Conservation (phyloP, 768 basidiomycete genomes). For the Pulveroboletus sp. region DNA sequence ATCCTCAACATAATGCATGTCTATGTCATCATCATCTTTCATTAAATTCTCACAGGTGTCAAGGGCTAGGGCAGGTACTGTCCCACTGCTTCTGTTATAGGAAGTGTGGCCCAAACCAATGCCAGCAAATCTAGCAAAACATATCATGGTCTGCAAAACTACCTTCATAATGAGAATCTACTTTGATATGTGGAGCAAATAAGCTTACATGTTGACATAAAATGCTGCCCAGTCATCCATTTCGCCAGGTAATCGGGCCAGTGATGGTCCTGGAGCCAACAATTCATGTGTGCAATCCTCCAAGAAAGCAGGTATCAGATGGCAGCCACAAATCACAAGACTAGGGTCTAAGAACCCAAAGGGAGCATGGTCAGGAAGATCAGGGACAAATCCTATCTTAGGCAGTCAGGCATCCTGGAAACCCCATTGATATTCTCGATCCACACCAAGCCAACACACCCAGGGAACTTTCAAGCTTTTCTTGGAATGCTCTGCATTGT, state of each 20-base stretch:
- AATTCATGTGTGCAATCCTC: neutral
- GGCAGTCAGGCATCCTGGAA: neutral
- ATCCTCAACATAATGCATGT: no score
- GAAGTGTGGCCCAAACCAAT: no score
- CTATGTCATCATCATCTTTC: no score
- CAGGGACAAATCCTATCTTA: neutral
- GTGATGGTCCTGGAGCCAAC: neutral
- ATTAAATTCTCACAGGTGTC: no score
- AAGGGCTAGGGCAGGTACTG: no score
- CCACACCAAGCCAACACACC: neutral
- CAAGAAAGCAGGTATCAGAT: neutral
- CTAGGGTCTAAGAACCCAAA: slow-evolving; percentile 1
- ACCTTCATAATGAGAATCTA: neutral
- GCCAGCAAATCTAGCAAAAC: neutral
- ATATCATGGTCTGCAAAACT: neutral
- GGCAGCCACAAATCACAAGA: neutral
- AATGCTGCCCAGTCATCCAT: neutral
- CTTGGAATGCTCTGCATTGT: rapidly evolving
- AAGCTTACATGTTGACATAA: neutral
- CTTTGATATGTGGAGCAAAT: neutral
- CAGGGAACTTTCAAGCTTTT: neutral
- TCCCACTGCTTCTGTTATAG: no score
- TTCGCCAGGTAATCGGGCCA: neutral
- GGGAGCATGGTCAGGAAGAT: neutral
- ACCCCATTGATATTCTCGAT: neutral